Evolutionary conservation across 805 yeast species (phyloP).

Genomic region (Lachancea sp.): DNA sequence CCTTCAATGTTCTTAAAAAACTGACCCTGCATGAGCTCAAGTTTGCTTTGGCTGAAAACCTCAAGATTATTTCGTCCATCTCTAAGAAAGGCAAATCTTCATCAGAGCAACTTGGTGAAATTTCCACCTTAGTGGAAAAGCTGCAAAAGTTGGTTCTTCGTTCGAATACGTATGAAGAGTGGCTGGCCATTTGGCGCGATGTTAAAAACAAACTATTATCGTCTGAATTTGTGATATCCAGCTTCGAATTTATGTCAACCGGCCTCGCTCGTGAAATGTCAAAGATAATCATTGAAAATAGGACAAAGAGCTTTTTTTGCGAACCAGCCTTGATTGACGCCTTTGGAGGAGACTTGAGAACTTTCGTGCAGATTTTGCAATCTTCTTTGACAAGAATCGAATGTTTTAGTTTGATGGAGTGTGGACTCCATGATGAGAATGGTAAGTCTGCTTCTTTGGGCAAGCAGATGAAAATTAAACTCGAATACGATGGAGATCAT

Average conservation of each 20-base stretch:
- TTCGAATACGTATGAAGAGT: slow-evolving; percentile 12
- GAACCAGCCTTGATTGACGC: slow-evolving; percentile 40
- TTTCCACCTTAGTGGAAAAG: slow-evolving; percentile 19
- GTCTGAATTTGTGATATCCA: slow-evolving; percentile 41
- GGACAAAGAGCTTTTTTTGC: slow-evolving; percentile 32
- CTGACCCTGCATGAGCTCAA: slow-evolving; percentile 9
- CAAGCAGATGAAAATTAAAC: slow-evolving; percentile 57
- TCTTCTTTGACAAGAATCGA: slow-evolving; percentile 71
- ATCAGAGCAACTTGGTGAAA: slow-evolving; percentile 20
- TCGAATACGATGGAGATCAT: slow-evolving; percentile 37
- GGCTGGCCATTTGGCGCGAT: slow-evolving; percentile 35
- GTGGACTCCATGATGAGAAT: slow-evolving; percentile 35
- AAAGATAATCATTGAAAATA: slow-evolving; percentile 18
- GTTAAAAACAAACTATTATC: slow-evolving; percentile 34
- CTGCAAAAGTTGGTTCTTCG: slow-evolving; percentile 20
- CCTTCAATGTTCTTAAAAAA: slow-evolving; percentile 17
- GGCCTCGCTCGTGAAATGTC: slow-evolving; percentile 42
- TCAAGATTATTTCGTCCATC: slow-evolving; percentile 10
- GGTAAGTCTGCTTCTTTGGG: slow-evolving; percentile 58
- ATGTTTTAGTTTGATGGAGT: slow-evolving; percentile 52
- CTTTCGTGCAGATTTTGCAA: slow-evolving; percentile 55
- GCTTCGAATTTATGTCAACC: slow-evolving; percentile 68
- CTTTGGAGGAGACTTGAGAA: slow-evolving; percentile 33
- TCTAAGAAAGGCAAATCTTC: slow-evolving; percentile 20
- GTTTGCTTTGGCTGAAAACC: slow-evolving; percentile 6